Conservation (phyloP, 2,329 filamentous ascomycete species). For the Colletotrichum filicis region DNA sequence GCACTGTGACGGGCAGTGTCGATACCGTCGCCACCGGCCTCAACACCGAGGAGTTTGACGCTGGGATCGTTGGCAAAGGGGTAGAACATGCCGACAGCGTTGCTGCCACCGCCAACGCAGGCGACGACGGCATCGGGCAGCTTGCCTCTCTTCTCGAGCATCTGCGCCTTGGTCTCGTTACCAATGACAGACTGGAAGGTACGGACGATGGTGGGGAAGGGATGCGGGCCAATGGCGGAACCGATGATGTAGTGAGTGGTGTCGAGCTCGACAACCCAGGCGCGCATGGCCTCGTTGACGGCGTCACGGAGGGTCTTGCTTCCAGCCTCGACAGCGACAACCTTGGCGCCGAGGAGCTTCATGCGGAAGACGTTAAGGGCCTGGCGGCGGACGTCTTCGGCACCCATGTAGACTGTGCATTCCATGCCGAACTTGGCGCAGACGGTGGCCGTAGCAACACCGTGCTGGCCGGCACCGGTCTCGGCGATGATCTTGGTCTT, state of each 20-base stretch:
- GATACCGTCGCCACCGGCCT: conserved; percentile 93
- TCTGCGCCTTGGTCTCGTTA: conserved; percentile 91
- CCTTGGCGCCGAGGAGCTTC: conserved; percentile 92
- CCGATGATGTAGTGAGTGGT: conserved; percentile 99
- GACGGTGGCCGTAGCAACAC: conserved; percentile 96
- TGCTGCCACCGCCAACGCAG: conserved; percentile 94
- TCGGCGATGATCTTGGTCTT: conserved; percentile 99
- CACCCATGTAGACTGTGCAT: conserved; percentile 98
- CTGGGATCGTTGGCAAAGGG: conserved; percentile 87
- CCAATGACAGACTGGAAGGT: conserved; percentile 99
- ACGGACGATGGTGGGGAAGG: conserved; percentile 96
- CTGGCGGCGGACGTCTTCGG: conserved; percentile 95
- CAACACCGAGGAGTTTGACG: conserved; percentile 92
- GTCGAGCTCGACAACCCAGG: conserved; percentile 92
- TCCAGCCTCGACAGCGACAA: conserved; percentile 92
- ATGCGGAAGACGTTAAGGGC: conserved; percentile 99
- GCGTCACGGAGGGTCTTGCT: conserved; percentile 85
- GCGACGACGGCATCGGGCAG: conserved; percentile 96
- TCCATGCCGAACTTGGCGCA: conserved; percentile 99
- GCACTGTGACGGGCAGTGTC: conserved; percentile 89
- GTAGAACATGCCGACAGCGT: conserved; percentile 98
- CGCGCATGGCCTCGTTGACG: conserved; percentile 94
- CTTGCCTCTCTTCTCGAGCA: conserved; percentile 85
- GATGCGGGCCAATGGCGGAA: conserved; percentile 96
- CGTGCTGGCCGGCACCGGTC: conserved; percentile 96